Evolutionary conservation across 2,329 filamentous ascomycete species (phyloP).

Genomic region (Trichoderma lentiforme): DNA sequence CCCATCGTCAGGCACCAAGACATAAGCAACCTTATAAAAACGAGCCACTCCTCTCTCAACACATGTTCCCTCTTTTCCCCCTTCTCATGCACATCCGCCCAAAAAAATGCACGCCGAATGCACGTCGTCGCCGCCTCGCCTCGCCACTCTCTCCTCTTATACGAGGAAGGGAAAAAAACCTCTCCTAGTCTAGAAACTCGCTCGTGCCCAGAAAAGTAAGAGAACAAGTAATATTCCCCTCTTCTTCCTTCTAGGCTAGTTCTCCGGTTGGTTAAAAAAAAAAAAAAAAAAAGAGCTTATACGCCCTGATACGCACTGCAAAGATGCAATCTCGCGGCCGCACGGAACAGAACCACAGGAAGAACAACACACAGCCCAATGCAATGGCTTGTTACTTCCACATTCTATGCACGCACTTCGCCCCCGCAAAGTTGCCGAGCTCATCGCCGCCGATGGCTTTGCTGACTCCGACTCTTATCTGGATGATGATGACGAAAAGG

Average conservation of each 20-base stretch:
- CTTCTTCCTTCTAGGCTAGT: neutral
- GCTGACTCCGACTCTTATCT: neutral
- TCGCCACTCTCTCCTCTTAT: neutral
- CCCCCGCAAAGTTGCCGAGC: constrained; percentile 9
- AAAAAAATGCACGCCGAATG: constrained; percentile 3
- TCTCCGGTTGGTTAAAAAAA: neutral
- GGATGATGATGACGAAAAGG: neutral
- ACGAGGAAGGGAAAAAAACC: neutral
- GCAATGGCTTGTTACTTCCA: neutral
- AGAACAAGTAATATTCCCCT: neutral
- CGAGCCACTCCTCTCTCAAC: constrained; percentile 16
- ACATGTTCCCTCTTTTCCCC: constrained; percentile 15
- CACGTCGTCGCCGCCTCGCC: neutral
- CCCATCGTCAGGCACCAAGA: constrained; percentile 15
- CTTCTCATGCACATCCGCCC: constrained; percentile 17
- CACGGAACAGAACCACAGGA: neutral
- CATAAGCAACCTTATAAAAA: constrained; percentile 17
- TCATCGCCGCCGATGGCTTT: constrained; percentile 1
- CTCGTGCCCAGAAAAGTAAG: neutral
- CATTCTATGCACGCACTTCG: constrained; percentile 11
- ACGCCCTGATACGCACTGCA: neutral
- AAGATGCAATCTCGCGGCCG: constrained; percentile 4
- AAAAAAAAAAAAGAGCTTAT: neutral
- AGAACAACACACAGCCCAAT: neutral
- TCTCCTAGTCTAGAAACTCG: neutral